Conservation (phyloP, 768 basidiomycete species). For the Arthromyces matolae region DNA sequence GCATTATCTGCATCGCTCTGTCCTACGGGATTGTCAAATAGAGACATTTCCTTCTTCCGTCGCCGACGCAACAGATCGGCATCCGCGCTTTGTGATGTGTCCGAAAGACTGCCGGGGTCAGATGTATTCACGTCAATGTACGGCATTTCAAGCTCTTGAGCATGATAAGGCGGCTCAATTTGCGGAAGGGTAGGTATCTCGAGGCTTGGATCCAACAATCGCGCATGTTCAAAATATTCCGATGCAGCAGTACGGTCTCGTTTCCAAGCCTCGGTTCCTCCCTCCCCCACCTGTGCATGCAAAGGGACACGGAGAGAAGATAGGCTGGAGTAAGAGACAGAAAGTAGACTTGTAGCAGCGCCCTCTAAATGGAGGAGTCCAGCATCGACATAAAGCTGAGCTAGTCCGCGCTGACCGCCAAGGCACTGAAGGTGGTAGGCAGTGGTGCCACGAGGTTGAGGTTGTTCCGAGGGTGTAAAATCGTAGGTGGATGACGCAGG, state of each 20-base stretch:
- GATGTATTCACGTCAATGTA: conserved; percentile 49
- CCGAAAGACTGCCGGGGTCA: conserved; percentile 34
- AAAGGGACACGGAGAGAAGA: conserved; percentile 72
- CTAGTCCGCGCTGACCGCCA: conserved; percentile 64
- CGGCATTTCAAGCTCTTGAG: conserved; percentile 62
- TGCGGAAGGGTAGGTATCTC: conserved; percentile 68
- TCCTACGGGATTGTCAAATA: conserved; percentile 38
- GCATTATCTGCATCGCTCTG: conserved; percentile 64
- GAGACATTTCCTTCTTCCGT: conserved; percentile 53
- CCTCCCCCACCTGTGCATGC: conserved; percentile 46
- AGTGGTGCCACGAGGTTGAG: conserved; percentile 46
- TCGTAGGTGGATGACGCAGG: conserved; percentile 49
- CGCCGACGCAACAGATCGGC: conserved; percentile 44
- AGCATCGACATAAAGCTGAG: conserved; percentile 73
- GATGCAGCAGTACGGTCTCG: conserved; percentile 69
- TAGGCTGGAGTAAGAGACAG: conserved; percentile 71
- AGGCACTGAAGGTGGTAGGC: conserved; percentile 64
- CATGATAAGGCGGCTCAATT: conserved; percentile 25
- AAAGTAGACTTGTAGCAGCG: conserved; percentile 64
- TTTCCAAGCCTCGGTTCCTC: conserved; percentile 69
- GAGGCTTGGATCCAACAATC: conserved; percentile 52
- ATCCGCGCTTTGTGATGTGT: conserved; percentile 33
- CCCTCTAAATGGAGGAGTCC: conserved; percentile 82
- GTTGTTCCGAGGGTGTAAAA: conserved; percentile 30
- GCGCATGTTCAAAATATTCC: conserved; percentile 70